Base-by-base conservation (phyloP, 2,329 filamentous ascomycete species). In the Trichoderma sp. region DNA sequence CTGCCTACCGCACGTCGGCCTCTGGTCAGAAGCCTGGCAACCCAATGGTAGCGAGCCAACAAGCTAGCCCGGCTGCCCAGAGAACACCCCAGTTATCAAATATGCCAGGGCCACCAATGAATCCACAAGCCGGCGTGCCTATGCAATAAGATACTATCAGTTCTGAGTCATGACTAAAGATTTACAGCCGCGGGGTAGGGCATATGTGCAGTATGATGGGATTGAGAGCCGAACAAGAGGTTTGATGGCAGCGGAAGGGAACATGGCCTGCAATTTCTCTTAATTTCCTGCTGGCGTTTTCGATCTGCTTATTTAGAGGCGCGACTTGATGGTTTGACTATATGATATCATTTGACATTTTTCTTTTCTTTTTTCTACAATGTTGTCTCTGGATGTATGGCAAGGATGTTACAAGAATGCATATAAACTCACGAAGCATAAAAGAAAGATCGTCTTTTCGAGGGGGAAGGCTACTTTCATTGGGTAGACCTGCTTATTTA, bases 11-110 rank as follows among this genome's bases (percentile, higher is more conserved):
- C 5, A 71, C 75, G 62, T 74, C 79, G 4, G 68, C 57, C 68
- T 70, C 68, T 11, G 72, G 71, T 7, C 78, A 79, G 70, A 80
- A 79, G 68, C 65, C 69, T 1, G 74, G 74, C n/a, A 72, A 71
- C 31, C 73, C 71, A 43, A 68, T 75, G 43, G 73, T 70, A 31
- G 74, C 73, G 58, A 79, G 72, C 58, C 63, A 80, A 60, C 63
- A 80, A 58, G 75, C 76, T 43, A 81, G 79, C 60, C 78, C 79
- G 33, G 78, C 77, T 21, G 70, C 77, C 19, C 77, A 79, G 68
- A 79, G 75, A 71, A 77, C 77, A 14, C 75, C 79, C 21, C 79
- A 81, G 70, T 77, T 79, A 75, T 74, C 76, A 10, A 79, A 76
- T 52, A 79, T 79, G 73, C 72, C 76, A 13, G 74, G 76, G 19